A percentile compares a stretch with the other conserved stretches of the same genome.
These are phyloP conservation scores for Beauveria caledonica DNA, from an alignment of 2,329 filamentous ascomycete species.

Conservation along the genomic window DNA sequence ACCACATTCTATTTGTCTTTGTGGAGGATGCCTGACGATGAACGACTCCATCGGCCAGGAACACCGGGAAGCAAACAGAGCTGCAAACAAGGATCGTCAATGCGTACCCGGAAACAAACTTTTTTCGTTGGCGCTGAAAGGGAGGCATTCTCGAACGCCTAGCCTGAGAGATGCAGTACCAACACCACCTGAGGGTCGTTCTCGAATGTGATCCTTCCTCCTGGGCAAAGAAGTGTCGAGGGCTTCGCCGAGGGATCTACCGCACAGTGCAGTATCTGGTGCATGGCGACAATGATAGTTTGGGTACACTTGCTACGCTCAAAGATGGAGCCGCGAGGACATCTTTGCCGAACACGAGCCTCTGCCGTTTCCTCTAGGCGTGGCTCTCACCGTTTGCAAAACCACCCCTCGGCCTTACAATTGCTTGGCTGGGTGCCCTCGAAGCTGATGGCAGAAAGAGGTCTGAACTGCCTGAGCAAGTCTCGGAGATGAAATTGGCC, in stretches of 20 bases:
- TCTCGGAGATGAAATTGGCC: neutral
- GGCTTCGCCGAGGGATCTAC: neutral
- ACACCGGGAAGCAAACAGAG: neutral
- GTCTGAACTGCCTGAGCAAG: neutral
- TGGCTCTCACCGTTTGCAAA: neutral
- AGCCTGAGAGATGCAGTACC: too few relatives aligned
- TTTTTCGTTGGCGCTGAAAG: neutral
- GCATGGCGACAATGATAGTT: neutral
- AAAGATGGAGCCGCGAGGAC: too few relatives aligned
- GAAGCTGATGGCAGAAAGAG: neutral
- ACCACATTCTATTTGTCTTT: constrained; percentile 10
- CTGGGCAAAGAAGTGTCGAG: neutral
- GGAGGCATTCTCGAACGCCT: neutral
- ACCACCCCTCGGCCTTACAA: neutral
- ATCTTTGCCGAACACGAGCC: too few relatives aligned
- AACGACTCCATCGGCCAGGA: too few relatives aligned
- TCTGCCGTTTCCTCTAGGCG: too few relatives aligned
- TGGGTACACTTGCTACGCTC: too few relatives aligned
- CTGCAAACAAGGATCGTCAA: neutral
- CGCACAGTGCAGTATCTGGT: constrained; percentile 2
- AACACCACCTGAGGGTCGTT: neutral
- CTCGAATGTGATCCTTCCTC: neutral
- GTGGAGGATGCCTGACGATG: neutral
- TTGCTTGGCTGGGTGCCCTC: neutral
- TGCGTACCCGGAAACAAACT: neutral